phyloP scores from a whole-genome alignment of 805 yeast species.

The Hanseniaspora pseudoguilliermondii region DNA sequence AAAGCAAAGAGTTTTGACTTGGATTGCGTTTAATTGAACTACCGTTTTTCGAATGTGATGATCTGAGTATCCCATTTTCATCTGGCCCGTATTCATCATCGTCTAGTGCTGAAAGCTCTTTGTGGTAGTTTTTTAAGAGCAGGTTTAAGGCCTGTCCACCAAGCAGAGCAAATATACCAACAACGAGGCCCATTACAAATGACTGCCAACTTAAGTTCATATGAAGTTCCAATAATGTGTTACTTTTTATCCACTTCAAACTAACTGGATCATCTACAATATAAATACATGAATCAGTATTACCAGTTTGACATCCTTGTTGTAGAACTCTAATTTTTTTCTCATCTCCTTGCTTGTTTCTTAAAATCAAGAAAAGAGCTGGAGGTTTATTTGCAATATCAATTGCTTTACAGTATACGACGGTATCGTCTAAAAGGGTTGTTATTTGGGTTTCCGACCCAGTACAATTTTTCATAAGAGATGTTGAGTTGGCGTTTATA shows the following conservation, averaged over 20 bases:
- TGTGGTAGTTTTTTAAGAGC: slow-evolving; percentile 18
- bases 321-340: slow-evolving; percentile 47
- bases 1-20: neutral
- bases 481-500: slow-evolving; percentile 44
- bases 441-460: slow-evolving; percentile 31
- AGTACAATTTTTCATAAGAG: slow-evolving; percentile 37
- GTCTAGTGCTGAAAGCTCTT: neutral
- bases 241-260: slow-evolving; percentile 43
- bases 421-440: slow-evolving; percentile 24
- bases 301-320: slow-evolving; percentile 45
- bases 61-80: neutral
- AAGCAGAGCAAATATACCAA: slow-evolving; percentile 40
- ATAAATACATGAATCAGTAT: slow-evolving; percentile 40
- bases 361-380: slow-evolving; percentile 21
- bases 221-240: slow-evolving; percentile 35
- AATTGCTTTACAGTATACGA: slow-evolving; percentile 33
- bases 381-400: slow-evolving; percentile 30
- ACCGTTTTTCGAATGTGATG: neutral
- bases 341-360: slow-evolving; percentile 29
- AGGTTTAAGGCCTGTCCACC: slow-evolving; percentile 28
- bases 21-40: neutral
- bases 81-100: neutral
- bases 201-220: slow-evolving; percentile 57
- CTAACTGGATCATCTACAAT: slow-evolving; percentile 57
- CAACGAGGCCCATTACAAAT: slow-evolving; percentile 49